Conservation (phyloP, 2,329 filamentous ascomycete species). For the Ophiosphaerella korrae region DNA sequence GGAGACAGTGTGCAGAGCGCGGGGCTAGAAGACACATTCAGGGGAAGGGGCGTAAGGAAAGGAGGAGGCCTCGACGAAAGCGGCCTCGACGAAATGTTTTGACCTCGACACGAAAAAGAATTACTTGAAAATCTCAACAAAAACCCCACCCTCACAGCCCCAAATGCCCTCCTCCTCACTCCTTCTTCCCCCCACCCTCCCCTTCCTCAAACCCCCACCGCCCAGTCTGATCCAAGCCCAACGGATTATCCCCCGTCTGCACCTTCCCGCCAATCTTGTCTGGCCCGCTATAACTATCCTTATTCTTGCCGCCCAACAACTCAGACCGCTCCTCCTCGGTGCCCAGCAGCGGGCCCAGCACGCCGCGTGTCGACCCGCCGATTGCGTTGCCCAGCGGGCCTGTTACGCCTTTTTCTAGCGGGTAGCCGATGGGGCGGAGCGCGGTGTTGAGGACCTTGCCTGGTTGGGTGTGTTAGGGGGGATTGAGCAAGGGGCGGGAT, state of each 20-base stretch:
- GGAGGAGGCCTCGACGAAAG: conserved; percentile 34
- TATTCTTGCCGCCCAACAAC: conserved; percentile 47
- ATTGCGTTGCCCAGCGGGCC: conserved; percentile 44
- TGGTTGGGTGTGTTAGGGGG: conserved; percentile 9
- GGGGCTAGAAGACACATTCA: conserved; percentile 53
- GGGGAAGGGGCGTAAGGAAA: conserved; percentile 36
- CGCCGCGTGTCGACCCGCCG: conserved; percentile 44
- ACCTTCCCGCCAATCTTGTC: conserved; percentile 48
- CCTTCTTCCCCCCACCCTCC: conserved; percentile 5
- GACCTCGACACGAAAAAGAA: neutral
- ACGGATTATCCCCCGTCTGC: conserved; percentile 47
- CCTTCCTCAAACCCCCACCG: conserved; percentile 45
- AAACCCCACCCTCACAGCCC: neutral
- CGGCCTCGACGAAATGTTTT: conserved; percentile 46
- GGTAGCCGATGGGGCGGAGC: conserved; percentile 47
- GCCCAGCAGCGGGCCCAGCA: conserved; percentile 43
- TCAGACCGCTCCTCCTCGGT: conserved; percentile 43
- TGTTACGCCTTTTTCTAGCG: conserved; percentile 44
- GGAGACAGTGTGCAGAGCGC: conserved; percentile 25
- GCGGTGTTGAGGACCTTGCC: conserved; percentile 46
- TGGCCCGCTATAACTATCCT: conserved; percentile 44
- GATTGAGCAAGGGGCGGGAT: neutral
- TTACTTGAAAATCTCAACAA: neutral
- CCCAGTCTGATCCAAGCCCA: conserved; percentile 48
- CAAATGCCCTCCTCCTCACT: neutral